Conservation (phyloP, 2,329 filamentous ascomycete species). For the Berkeleyomyces basicola region DNA sequence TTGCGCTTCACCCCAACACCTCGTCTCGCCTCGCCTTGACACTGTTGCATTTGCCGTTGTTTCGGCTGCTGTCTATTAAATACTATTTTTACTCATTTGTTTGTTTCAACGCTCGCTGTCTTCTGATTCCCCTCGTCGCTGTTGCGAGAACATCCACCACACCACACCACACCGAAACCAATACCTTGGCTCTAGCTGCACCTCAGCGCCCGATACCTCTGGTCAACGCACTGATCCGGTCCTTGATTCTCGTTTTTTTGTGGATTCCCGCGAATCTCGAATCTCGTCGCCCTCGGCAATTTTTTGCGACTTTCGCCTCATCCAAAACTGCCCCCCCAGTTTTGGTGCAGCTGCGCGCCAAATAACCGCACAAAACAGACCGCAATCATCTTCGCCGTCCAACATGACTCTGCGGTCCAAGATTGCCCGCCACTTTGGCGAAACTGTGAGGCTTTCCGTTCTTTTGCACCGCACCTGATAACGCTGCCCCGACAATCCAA, state of each 20-base stretch:
- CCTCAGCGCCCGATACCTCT: not conserved
- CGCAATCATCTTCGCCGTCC: not conserved
- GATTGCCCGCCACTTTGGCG: constrained; percentile 32
- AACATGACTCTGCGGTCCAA: constrained; percentile 20
- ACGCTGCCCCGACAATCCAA: not conserved
- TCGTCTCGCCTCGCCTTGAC: not conserved
- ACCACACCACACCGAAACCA: not conserved
- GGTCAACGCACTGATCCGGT: not conserved
- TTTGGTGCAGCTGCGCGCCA: not conserved
- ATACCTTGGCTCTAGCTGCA: not conserved
- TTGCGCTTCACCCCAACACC: not conserved
- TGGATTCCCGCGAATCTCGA: not conserved
- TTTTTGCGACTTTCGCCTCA: not conserved
- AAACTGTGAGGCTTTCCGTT: constrained; percentile 24
- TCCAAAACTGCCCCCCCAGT: not conserved
- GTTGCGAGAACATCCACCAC: not conserved
- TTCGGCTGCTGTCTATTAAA: not conserved
- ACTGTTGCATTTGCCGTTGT: not conserved
- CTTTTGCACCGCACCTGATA: constrained; percentile 14
- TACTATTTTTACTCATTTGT: constrained; percentile 1
- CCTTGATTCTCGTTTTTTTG: not conserved
- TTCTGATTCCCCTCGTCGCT: not conserved
- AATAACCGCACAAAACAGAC: not conserved
- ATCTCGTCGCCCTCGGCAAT: not conserved
- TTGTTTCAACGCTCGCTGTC: not conserved